Evolutionary conservation across 2,329 filamentous ascomycete species (phyloP), one percentile per base, ranked within the genome.

Genomic region (Aspergillus amoenus): DNA sequence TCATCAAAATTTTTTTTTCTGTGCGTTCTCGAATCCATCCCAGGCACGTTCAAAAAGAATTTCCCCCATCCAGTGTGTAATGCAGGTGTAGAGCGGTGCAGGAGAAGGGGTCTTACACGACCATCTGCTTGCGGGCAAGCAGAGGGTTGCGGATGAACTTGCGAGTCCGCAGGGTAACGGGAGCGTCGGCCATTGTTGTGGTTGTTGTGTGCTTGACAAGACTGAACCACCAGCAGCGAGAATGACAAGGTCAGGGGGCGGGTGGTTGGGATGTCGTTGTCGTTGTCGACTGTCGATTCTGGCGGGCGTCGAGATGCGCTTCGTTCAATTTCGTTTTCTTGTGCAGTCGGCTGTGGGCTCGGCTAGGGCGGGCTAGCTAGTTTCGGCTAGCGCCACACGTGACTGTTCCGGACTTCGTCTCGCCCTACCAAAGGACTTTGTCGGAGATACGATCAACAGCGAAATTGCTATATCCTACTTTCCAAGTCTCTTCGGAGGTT

Each of bases 131-230:
- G 81, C 93, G 90, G 80, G 89, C 91, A 79, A 99, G 89, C 78
- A 99, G 91, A 81, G 94, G 91, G 88, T 99, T 99, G 85, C 93
- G 91, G 84, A 97, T 95, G 90, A 99, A 99, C 87, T 97, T 97
- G 90, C 94, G 93, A 82, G 94, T 99, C 85, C 94, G 88, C 83
- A 93, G 83, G 75, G 89, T 92, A 78, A 92, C 88, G 77, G 88
- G 76, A 71, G 76, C 81, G 78, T 91, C 88, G 82, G 93, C 90
- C 93, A 97, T 96, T 81, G 82, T 58, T 58, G 56, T 58, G 56
- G 56, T 54, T 54, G 56, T 95, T 84, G 82, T 82, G 81, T 76
- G 59, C 40, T 61, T 76, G 80, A 67, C 61, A 60, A 65, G 60
- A 67, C 64, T 70, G 68, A 69, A 67, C 67, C 62, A 59, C 66